Conservation (phyloP, 495 filamentous ascomycete genomes). For the Xylaria scruposa region DNA sequence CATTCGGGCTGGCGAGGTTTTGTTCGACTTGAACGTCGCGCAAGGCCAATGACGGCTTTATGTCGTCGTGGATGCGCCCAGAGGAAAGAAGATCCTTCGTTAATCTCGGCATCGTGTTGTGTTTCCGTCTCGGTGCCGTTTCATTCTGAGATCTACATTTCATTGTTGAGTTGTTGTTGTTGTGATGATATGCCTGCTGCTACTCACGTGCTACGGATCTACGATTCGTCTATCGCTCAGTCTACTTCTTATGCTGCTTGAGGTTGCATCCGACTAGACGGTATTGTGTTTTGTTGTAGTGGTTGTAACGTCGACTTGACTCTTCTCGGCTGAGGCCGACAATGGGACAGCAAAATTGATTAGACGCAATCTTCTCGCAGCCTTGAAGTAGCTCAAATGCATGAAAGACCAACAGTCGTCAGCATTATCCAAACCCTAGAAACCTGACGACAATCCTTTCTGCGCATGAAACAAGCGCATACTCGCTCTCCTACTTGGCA, state of each 20-base stretch:
- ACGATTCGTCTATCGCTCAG: neutral
- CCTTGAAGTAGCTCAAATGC: neutral
- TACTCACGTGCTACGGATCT: neutral
- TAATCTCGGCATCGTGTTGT: conserved; percentile 62
- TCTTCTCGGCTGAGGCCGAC: neutral
- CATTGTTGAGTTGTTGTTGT: neutral
- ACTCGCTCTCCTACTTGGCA: neutral
- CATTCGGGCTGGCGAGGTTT: conserved; percentile 45
- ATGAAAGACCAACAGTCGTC: neutral
- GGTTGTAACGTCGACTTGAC: neutral
- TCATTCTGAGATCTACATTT: conserved; percentile 66
- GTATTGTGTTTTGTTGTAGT: too few species aligned
- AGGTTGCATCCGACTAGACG: neutral
- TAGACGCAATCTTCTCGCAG: neutral
- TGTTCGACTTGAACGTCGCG: conserved; percentile 43
- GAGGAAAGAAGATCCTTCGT: conserved; percentile 64
- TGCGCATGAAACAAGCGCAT: neutral
- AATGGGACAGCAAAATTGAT: neutral
- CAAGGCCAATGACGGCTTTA: conserved; percentile 46
- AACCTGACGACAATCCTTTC: neutral
- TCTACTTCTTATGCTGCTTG: neutral
- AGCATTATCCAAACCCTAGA: neutral
- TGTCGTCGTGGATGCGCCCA: conserved; percentile 50
- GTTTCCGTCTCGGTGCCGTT: conserved; percentile 59
- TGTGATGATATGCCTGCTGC: neutral